A percentile compares a stretch with the other conserved stretches of the same genome.
Conservation (phyloP, 768 basidiomycete species). For the Dictyophora rubrovolvata region DNA sequence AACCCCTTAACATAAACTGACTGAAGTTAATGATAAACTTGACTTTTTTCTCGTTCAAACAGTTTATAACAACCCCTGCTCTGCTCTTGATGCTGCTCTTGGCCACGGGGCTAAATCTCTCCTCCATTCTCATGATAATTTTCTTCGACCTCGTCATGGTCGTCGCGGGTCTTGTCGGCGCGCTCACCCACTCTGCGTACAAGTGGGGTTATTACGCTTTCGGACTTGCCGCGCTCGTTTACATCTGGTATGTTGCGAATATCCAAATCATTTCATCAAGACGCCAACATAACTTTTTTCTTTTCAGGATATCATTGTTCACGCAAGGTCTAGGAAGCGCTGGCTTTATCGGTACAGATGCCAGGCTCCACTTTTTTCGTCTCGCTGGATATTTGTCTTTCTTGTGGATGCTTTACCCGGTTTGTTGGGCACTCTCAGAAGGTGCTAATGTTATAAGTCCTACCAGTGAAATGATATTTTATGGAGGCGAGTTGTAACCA, state of each 20-base stretch:
- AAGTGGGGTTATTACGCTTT: conserved; percentile 45
- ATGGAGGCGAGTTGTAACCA: neutral
- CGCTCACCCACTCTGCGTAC: conserved; percentile 39
- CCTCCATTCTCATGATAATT: conserved; percentile 35
- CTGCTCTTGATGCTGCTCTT: conserved; percentile 37
- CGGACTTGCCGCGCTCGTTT: conserved; percentile 33
- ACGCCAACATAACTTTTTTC: conserved; percentile 8
- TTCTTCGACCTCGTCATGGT: conserved; percentile 42
- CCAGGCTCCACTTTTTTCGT: conserved; percentile 20
- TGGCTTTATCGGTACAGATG: conserved; percentile 17
- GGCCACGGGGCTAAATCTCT: conserved; percentile 36
- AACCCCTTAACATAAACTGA: no score
- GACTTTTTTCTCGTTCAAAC: neutral
- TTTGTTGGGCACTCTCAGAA: conserved; percentile 46
- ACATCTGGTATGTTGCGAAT: conserved; percentile 37
- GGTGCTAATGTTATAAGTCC: conserved; percentile 41
- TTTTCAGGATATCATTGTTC: conserved; percentile 22
- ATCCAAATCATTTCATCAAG: neutral
- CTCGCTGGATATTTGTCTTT: conserved; percentile 39
- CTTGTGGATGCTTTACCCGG: conserved; percentile 48
- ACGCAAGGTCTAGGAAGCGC: conserved; percentile 18
- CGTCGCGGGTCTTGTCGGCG: conserved; percentile 37
- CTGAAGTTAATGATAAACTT: no score
- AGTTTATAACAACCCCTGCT: conserved; percentile 42
- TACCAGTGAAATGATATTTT: conserved; percentile 1